Conservation (phyloP, 495 filamentous ascomycete genomes). For the Bacidia rubella region DNA sequence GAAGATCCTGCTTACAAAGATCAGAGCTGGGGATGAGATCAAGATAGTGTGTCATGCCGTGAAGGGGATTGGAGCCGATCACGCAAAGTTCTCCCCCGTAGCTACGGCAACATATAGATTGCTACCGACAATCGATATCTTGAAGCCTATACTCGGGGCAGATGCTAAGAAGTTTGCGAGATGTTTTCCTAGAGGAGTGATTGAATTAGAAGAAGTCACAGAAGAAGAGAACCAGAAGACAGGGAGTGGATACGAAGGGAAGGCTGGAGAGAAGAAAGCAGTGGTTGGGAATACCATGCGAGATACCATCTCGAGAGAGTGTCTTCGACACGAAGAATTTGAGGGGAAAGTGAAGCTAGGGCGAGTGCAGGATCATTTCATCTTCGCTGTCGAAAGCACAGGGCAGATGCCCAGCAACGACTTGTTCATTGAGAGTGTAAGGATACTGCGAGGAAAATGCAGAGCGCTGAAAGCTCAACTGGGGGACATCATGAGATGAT, state of each 20-base stretch:
- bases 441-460: slow-evolving; percentile 69
- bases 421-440: slow-evolving; percentile 78
- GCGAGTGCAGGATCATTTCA: slow-evolving; percentile 84
- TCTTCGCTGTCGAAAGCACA: slow-evolving; percentile 87
- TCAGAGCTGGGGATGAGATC: slow-evolving; percentile 82
- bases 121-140: slow-evolving; percentile 72
- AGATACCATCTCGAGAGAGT: slow-evolving; percentile 90
- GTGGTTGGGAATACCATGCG: slow-evolving; percentile 70
- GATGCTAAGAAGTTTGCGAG: slow-evolving; percentile 80
- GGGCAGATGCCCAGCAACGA: slow-evolving; percentile 86
- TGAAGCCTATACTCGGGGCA: slow-evolving; percentile 63
- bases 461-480: slow-evolving; percentile 48
- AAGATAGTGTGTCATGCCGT: slow-evolving; percentile 73
- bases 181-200: slow-evolving; percentile 86
- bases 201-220: slow-evolving; percentile 62
- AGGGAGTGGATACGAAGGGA: slow-evolving; percentile 57
- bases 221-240: slow-evolving; percentile 45
- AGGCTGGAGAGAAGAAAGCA: slow-evolving; percentile 63
- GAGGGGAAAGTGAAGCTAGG: slow-evolving; percentile 89
- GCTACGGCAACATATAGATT: slow-evolving; percentile 87
- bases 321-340: slow-evolving; percentile 84
- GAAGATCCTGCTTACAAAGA: slow-evolving; percentile 86
- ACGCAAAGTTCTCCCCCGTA: slow-evolving; percentile 96
- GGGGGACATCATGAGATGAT: slow-evolving; percentile 37
- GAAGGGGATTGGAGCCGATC: slow-evolving; percentile 88